phyloP scores from a whole-genome alignment of 331 rosid genomes.

The Quercus tomentella region DNA sequence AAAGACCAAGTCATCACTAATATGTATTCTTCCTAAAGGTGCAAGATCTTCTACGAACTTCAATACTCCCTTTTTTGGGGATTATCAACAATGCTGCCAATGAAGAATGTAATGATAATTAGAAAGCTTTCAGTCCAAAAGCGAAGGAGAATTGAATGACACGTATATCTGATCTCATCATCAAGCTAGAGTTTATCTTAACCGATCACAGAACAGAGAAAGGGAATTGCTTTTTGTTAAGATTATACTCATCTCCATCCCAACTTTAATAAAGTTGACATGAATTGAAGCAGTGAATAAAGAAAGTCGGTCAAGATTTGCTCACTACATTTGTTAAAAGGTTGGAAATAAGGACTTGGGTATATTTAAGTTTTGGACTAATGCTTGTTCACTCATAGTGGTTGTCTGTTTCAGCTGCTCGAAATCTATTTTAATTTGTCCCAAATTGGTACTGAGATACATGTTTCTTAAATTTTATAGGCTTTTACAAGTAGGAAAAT shows the following conservation, averaged over 20 bases:
- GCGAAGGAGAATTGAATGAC: constrained; percentile 18
- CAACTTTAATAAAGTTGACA: constrained; percentile 32
- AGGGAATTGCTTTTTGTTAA: constrained; percentile 28
- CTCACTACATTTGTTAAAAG: neutral
- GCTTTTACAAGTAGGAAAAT: too few species aligned
- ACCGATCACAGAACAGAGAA: constrained; percentile 18
- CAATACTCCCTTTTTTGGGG: neutral
- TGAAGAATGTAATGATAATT: constrained; percentile 39
- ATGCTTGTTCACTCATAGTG: too few species aligned
- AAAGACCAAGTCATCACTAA: neutral
- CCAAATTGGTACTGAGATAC: too few species aligned
- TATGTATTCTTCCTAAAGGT: neutral
- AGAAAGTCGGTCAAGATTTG: constrained; percentile 8
- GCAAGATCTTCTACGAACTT: constrained; percentile 14
- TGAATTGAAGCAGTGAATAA: constrained; percentile 7
- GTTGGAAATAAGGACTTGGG: neutral
- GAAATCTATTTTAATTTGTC: too few species aligned
- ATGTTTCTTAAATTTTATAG: too few species aligned
- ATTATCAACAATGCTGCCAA: constrained; percentile 10
- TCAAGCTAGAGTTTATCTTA: constrained; percentile 27
- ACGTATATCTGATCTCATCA: constrained; percentile 20
- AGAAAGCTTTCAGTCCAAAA: constrained; percentile 23
- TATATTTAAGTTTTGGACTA: neutral
- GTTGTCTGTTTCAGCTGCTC: too few species aligned
- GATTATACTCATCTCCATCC: constrained; percentile 36